Evolutionary conservation across 768 basidiomycete genomes (phyloP).

Genomic region (Pleurotus giganteus): DNA sequence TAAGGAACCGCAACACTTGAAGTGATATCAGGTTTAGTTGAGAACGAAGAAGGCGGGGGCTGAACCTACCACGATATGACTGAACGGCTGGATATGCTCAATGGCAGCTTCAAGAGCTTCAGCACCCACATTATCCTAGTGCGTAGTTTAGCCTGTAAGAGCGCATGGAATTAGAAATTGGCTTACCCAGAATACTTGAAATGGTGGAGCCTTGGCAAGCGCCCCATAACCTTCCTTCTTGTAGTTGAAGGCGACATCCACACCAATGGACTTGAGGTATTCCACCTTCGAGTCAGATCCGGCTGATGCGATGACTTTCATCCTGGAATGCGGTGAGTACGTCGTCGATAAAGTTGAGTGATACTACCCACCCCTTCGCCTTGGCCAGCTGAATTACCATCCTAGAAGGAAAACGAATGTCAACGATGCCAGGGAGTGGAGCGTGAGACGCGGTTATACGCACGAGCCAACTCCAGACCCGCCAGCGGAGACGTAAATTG

Average conservation of each 20-base stretch:
- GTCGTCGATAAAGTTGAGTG: neutral
- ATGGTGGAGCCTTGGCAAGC: conserved; percentile 35
- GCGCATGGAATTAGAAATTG: too few species aligned
- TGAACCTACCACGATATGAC: conserved; percentile 29
- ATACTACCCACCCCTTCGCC: neutral
- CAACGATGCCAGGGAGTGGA: too few species aligned
- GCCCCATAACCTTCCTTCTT: conserved; percentile 42
- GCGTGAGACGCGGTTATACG: neutral
- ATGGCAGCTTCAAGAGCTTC: conserved; percentile 40
- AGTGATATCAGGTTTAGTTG: neutral
- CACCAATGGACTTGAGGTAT: conserved; percentile 39
- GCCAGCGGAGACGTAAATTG: conserved; percentile 22
- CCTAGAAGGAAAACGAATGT: conserved; percentile 2
- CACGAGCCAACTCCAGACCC: conserved; percentile 21
- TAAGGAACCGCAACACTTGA: conserved; percentile 18
- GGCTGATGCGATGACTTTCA: conserved; percentile 20
- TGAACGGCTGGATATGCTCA: conserved; percentile 26
- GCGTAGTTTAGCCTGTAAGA: neutral
- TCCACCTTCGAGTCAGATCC: conserved; percentile 53
- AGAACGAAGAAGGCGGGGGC: too few species aligned
- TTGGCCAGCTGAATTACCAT: conserved; percentile 15
- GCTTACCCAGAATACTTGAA: conserved; percentile 35
- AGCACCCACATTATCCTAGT: conserved; percentile 36
- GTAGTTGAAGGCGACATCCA: conserved; percentile 53
- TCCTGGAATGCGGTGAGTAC: conserved; percentile 9